A percentile compares a stretch with the other conserved stretches of the same genome.
Conservation (phyloP, 2,329 filamentous ascomycete genomes). For the Bertia moriformis region DNA sequence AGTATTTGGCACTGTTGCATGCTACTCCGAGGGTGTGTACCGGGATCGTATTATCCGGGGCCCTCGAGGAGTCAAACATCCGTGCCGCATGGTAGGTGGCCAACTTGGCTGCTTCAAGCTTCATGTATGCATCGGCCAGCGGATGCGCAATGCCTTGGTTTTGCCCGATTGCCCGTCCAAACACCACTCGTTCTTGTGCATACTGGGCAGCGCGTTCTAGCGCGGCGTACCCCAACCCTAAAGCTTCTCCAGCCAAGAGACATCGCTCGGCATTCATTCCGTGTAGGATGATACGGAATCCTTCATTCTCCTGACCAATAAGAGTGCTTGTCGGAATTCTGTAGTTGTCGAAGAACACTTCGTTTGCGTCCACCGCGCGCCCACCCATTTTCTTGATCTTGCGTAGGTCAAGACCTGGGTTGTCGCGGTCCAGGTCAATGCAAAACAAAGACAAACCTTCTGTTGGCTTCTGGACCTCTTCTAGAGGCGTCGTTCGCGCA, state of each 20-base stretch:
- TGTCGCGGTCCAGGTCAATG: conserved; percentile 53
- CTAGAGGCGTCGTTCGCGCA: conserved; percentile 57
- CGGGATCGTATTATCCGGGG: conserved; percentile 32
- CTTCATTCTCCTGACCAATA: conserved; percentile 59
- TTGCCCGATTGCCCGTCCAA: conserved; percentile 47
- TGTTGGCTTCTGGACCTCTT: conserved; percentile 54
- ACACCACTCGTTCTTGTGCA: conserved; percentile 51
- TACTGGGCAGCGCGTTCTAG: conserved; percentile 48
- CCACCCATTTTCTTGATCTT: conserved; percentile 78
- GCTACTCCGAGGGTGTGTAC: conserved; percentile 46
- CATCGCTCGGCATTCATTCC: conserved; percentile 71
- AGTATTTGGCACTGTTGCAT: conserved; percentile 57
- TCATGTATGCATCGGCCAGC: conserved; percentile 50
- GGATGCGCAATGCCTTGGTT: conserved; percentile 55
- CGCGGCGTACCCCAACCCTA: conserved; percentile 66
- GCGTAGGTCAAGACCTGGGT: conserved; percentile 48
- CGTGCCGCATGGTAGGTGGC: conserved; percentile 51
- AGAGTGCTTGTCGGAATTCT: conserved; percentile 45
- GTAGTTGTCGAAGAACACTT: conserved; percentile 78
- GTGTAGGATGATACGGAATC: conserved; percentile 67
- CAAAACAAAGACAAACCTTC: conserved; percentile 70
- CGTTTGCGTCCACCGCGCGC: conserved; percentile 68
- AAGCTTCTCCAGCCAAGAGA: conserved; percentile 62
- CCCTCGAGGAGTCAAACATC: conserved; percentile 39
- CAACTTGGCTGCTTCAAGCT: conserved; percentile 49